Evolutionary conservation across 371 early-diverging fungal genomes (phyloP).

Genomic region (Batkoa obscura): DNA sequence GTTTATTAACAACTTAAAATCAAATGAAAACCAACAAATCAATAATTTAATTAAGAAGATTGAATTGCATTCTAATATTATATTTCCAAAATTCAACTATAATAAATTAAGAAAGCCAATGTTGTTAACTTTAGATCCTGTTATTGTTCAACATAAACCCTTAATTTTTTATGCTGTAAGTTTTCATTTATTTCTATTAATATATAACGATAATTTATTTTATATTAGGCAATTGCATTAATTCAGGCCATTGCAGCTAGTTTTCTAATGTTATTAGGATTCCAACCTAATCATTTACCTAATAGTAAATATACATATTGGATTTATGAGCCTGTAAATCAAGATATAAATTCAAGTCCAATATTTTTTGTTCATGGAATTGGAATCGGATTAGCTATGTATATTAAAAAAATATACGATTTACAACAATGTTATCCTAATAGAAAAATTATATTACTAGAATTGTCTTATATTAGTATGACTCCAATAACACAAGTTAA

Average conservation of each 20-base stretch:
- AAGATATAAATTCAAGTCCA: background rate
- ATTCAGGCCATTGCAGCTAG: background rate
- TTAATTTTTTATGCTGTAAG: background rate
- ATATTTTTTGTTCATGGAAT: slow-evolving; percentile 1
- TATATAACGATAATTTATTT: no score
- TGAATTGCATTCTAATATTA: no score
- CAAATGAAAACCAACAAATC: background rate
- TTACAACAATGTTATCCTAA: background rate
- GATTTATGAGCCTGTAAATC: background rate
- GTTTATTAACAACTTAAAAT: background rate
- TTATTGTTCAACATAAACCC: background rate
- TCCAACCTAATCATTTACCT: background rate
- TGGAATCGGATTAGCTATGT: background rate
- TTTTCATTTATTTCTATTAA: no score
- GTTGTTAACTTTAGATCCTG: background rate
- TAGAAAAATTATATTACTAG: background rate
- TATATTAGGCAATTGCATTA: no score
- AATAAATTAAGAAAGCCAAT: background rate
- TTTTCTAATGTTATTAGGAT: background rate
- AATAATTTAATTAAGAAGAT: no score
- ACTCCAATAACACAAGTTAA: background rate
- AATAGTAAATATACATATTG: background rate
- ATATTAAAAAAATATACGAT: background rate
- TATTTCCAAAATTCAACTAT: no score
- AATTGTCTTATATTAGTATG: background rate